Percentiles rank a stretch among this genome's conserved stretches.
These are phyloP conservation scores for Coniella vitis DNA, from an alignment of 2,329 filamentous ascomycete genomes.

Conservation along the genomic window DNA sequence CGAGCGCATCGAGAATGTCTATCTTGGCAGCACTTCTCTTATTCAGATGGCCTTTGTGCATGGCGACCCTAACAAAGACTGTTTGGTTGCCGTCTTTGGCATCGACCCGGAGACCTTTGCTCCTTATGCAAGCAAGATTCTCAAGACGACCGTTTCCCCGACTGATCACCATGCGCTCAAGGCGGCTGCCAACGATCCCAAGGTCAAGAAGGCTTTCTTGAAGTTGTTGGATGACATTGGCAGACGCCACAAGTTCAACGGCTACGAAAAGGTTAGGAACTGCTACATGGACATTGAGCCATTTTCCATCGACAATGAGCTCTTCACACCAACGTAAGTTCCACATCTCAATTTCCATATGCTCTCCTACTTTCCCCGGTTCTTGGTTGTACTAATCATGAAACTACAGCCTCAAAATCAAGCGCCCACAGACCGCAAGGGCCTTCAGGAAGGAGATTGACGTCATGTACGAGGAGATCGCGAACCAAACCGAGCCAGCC, in stretches of 20 bases:
- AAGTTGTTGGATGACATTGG: slow-evolving; percentile 73
- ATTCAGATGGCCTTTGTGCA: slow-evolving; percentile 82
- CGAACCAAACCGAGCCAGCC: slow-evolving; percentile 27
- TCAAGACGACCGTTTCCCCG: slow-evolving; percentile 58
- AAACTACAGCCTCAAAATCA: slow-evolving; percentile 48
- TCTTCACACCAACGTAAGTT: slow-evolving; percentile 78
- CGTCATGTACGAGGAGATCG: slow-evolving; percentile 50
- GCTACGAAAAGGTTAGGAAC: slow-evolving; percentile 76
- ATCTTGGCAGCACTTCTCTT: slow-evolving; percentile 72
- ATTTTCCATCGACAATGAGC: slow-evolving; percentile 87
- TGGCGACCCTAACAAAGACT: slow-evolving; percentile 76
- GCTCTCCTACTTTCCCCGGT: background rate
- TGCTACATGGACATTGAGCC: slow-evolving; percentile 75
- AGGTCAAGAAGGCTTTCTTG: slow-evolving; percentile 67
- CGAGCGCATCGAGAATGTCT: slow-evolving; percentile 94
- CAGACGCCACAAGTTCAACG: slow-evolving; percentile 82
- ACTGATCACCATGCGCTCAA: slow-evolving; percentile 62
- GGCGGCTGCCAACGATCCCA: slow-evolving; percentile 59
- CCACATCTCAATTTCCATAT: background rate
- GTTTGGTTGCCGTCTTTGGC: slow-evolving; percentile 80
- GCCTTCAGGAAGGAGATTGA: slow-evolving; percentile 48
- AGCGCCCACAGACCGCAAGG: slow-evolving; percentile 49
- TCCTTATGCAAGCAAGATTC: slow-evolving; percentile 67
- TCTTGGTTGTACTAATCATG: slow-evolving; percentile 7
- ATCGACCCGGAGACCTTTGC: slow-evolving; percentile 81